These are phyloP conservation scores for Globisporangium uncinulatum DNA, from an alignment of 352 stramenopile genomes.

Conservation along the genomic window DNA sequence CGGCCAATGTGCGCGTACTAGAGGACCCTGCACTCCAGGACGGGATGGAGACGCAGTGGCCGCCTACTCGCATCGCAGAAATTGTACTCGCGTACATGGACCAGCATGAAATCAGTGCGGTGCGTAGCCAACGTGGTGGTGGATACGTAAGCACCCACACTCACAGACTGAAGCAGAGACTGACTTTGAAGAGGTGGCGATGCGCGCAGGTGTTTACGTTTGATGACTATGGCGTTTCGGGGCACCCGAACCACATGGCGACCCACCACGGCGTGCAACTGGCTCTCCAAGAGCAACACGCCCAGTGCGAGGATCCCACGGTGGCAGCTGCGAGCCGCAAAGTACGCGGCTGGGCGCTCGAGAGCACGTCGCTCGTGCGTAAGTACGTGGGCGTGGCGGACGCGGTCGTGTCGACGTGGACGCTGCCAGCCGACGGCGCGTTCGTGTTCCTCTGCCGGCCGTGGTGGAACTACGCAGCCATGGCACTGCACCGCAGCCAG, in stretches of 20 bases:
- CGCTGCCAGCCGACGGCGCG: slow-evolving; percentile 14
- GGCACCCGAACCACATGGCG: slow-evolving; percentile 92
- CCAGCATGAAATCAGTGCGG: slow-evolving; percentile 51
- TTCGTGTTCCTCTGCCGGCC: slow-evolving; percentile 60
- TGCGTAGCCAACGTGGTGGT: slow-evolving; percentile 16
- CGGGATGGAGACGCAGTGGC: slow-evolving; percentile 78
- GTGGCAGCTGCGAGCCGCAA: neutral
- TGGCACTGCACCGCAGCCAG: slow-evolving; percentile 91
- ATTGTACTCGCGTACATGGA: slow-evolving; percentile 56
- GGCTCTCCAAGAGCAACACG: slow-evolving; percentile 36
- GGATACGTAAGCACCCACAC: too few relatives aligned
- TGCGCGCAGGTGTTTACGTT: slow-evolving; percentile 88
- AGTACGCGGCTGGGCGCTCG: slow-evolving; percentile 53
- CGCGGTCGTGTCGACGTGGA: slow-evolving; percentile 41
- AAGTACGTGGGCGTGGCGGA: slow-evolving; percentile 89
- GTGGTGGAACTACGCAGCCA: slow-evolving; percentile 85
- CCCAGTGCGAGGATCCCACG: slow-evolving; percentile 21
- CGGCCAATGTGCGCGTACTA: slow-evolving; percentile 49
- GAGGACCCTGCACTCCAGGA: slow-evolving; percentile 85
- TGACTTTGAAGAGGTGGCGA: too few relatives aligned
- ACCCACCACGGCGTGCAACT: slow-evolving; percentile 52
- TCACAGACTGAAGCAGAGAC: too few relatives aligned
- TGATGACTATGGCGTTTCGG: slow-evolving; percentile 90
- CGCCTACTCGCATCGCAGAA: slow-evolving; percentile 47
- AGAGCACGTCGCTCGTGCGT: slow-evolving; percentile 70